Evolutionary conservation across 176 grass and related monocot species (phyloP), one percentile per base, ranked within the genome.

Genomic region (Bonia amplexicaulis): DNA sequence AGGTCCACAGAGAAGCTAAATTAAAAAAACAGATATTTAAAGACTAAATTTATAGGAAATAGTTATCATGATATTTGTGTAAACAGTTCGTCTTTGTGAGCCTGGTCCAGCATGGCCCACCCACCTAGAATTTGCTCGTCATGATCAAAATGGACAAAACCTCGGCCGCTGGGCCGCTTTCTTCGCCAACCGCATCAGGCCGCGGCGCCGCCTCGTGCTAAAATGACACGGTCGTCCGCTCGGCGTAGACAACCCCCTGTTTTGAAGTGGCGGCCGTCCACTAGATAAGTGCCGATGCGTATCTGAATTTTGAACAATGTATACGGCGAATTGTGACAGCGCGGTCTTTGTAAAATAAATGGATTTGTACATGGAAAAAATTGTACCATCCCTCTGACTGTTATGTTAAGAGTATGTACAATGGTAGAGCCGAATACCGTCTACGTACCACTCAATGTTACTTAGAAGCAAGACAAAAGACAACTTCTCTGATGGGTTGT

Each of bases 1-100:
- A 5, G 35, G 35, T 37, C 0, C 0, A 37, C 0, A 4, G 35
- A 37, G 0, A 5, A 37, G 2, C 4, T 37, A 4, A 5, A 37
- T 37, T 37, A 5, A 5, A 5, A 35, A 37, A 37, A 37, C 35
- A 3, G 35, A 3, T 37, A 37, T 37, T 37, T 5, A 37, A 37
- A 37, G 35, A 37, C 4, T 37, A 37, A 37, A 37, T 37, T 37
- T 37, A 5, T 37, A 37, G 5, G 5, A 37, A 37, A 37, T 37
- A 5, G 4, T 37, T 0, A 5, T 37, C 0, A 37, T 37, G 35
- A 5, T 37, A 37, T 37, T 37, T 37, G 0, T 33, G 35, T 37
- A 37, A 37, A 37, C 35, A 37, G 3, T 5, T 37, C 35, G 31
- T 9, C 6, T 0, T 0, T 33, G 5, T 27, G 25, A 26, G 1